phyloP scores from a whole-genome alignment of 129 eudicot species.

The Gnaphalium uliginosum region DNA sequence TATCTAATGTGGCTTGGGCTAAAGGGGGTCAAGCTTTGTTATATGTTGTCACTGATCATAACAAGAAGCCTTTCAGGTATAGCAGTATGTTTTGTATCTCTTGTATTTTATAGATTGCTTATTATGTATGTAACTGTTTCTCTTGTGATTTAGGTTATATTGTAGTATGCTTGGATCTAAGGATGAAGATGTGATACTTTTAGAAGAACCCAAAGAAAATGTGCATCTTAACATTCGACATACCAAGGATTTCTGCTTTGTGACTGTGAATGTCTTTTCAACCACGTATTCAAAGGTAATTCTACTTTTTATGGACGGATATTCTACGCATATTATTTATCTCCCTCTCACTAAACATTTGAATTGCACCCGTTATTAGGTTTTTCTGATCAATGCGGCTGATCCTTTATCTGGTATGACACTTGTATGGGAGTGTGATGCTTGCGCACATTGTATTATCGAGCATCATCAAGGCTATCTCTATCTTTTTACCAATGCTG shows the following conservation, averaged over 20 bases:
- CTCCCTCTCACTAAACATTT: constrained; percentile 13
- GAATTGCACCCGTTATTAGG: constrained; percentile 52
- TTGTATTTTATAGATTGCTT: neutral
- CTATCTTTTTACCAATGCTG: constrained; percentile 85
- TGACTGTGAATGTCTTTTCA: constrained; percentile 65
- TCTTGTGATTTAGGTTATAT: constrained; percentile 51
- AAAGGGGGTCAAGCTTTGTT: constrained; percentile 76
- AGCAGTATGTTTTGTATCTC: neutral
- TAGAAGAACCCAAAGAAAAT: constrained; percentile 67
- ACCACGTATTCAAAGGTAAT: constrained; percentile 72
- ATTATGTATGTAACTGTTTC: neutral
- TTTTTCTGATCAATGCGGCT: constrained; percentile 75
- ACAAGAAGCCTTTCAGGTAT: constrained; percentile 81
- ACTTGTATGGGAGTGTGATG: constrained; percentile 80
- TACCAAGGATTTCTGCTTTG: constrained; percentile 68
- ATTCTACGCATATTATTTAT: neutral
- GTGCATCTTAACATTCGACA: constrained; percentile 64
- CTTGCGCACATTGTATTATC: constrained; percentile 72
- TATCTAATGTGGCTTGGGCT: constrained; percentile 79
- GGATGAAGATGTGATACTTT: constrained; percentile 67
- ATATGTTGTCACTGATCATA: constrained; percentile 84
- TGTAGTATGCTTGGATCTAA: constrained; percentile 75
- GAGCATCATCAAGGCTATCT: constrained; percentile 90
- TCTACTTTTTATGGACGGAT: neutral
- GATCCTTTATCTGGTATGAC: constrained; percentile 81